Base-by-base conservation (phyloP, 208 protist genomes). In the Leishmania tarentolae region DNA sequence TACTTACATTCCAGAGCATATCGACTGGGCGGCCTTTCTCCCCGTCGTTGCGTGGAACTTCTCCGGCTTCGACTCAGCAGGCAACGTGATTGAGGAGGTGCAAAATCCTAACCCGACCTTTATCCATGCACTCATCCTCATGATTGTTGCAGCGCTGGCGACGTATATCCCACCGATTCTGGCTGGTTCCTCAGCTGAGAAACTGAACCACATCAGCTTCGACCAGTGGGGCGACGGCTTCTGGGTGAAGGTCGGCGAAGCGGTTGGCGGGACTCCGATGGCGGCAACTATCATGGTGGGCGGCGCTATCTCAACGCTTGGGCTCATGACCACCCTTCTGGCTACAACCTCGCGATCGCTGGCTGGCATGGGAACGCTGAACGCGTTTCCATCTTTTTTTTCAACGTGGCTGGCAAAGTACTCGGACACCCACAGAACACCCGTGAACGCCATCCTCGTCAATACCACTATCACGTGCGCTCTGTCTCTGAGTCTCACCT, bases 1-100 rank as follows among this genome's bases (percentile, higher is more conserved):
- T 50, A 71, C 78, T 35, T 94, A 92, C 75, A 76, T 95, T 7
- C 94, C 94, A 13, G 85, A 91, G 2, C 76, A 80, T 47, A 88
- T 97, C 76, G 90, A 97, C 88, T 97, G 94, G 93, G 79, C 89
- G 40, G 83, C 95, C 24, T 97, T 97, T 80, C 86, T 97, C 37
- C 94, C 94, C 3, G 93, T 97, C 31, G 88, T 96, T 31, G 89
- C 92, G 57, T 97, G 94, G 93, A 97, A 97, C 90, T 97, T 97
- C 83, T 96, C 93, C 40, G 94, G 94, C 74, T 97, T 97, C 85
- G 94, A 97, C 78, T 93, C 90, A 21, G 94, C 93, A 28, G 94
- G 94, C 52, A 96, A 97, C 85, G 93, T 97, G 15, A 94, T 96
- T 88, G 94, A 97, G 81, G 93, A 97, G 78, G 94, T 97, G 66